Conservation (phyloP, 2,329 filamentous ascomycete species). For the Xenosphaeropsis pyriputrescens region DNA sequence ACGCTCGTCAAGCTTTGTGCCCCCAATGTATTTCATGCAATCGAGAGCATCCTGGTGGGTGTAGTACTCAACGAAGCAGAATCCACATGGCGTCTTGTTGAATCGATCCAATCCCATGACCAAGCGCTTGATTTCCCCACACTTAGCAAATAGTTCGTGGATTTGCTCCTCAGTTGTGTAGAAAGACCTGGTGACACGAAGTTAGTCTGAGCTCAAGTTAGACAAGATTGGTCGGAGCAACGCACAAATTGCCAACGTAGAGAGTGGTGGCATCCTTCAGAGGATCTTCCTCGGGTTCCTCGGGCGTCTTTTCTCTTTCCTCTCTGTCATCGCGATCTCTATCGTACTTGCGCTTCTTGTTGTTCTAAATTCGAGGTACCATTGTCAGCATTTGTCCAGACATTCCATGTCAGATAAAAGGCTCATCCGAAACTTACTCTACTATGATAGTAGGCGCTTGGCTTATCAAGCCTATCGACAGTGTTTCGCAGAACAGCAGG, state of each 20-base stretch:
- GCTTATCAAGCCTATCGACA: slow-evolving; percentile 82
- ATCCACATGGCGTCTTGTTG: slow-evolving; percentile 94
- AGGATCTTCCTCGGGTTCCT: slow-evolving; percentile 56
- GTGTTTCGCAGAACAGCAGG: slow-evolving; percentile 40
- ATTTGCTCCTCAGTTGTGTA: slow-evolving; percentile 99
- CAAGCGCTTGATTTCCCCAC: slow-evolving; percentile 94
- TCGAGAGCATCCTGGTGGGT: slow-evolving; percentile 93
- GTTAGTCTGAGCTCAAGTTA: not conserved
- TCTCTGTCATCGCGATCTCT: slow-evolving; percentile 42
- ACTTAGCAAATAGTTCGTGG: slow-evolving; percentile 90
- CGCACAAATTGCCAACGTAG: slow-evolving; percentile 90
- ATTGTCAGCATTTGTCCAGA: slow-evolving; percentile 6
- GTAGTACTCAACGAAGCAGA: slow-evolving; percentile 99
- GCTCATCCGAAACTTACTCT: slow-evolving; percentile 40
- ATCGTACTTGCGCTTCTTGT: slow-evolving; percentile 34
- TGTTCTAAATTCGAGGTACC: slow-evolving; percentile 21
- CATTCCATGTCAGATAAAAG: not conserved
- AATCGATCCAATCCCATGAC: slow-evolving; percentile 97
- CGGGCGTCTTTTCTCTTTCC: slow-evolving; percentile 25
- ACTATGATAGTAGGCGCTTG: slow-evolving; percentile 82
- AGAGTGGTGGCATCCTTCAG: slow-evolving; percentile 82
- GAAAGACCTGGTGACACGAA: slow-evolving; percentile 50
- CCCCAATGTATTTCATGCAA: slow-evolving; percentile 96
- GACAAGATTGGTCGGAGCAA: slow-evolving; percentile 7
- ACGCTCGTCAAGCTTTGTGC: slow-evolving; percentile 94